Conservation (phyloP, 169 alveolate species). For the Miamiensis avidus region DNA sequence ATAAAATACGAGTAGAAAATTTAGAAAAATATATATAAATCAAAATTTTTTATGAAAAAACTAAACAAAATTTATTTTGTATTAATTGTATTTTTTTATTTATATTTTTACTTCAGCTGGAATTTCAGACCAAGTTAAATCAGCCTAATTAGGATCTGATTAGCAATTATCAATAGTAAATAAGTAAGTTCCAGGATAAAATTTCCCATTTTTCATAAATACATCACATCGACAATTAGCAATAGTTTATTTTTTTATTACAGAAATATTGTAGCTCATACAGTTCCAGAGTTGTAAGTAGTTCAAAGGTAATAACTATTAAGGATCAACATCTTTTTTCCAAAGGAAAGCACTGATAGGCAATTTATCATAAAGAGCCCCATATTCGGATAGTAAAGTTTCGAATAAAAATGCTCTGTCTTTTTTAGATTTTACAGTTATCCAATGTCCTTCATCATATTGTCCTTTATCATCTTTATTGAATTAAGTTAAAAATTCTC, state of each 20-base stretch:
- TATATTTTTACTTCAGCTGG: too few relatives aligned
- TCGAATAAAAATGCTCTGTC: slow-evolving; percentile 22
- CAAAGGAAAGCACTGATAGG: slow-evolving; percentile 17
- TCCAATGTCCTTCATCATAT: slow-evolving; percentile 14
- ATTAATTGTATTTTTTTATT: too few relatives aligned
- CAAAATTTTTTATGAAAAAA: too few relatives aligned
- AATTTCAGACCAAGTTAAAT: slow-evolving; percentile 17
- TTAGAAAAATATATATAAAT: too few relatives aligned
- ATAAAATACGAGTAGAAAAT: too few relatives aligned
- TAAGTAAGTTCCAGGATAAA: slow-evolving; percentile 6
- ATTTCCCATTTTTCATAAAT: slow-evolving; percentile 11
- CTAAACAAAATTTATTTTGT: too few relatives aligned
- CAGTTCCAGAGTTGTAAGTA: slow-evolving; percentile 13
- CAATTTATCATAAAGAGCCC: slow-evolving; percentile 7
- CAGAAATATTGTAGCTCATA: slow-evolving; percentile 5
- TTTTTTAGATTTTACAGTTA: slow-evolving; percentile 10
- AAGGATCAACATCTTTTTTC: slow-evolving; percentile 14
- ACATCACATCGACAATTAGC: slow-evolving; percentile 12
- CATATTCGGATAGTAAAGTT: slow-evolving; percentile 10
- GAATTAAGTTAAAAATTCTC: slow-evolving; percentile 3
- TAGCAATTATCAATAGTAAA: slow-evolving; percentile 8
- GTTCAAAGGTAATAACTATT: not conserved
- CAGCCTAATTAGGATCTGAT: not conserved
- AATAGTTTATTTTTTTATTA: not conserved
- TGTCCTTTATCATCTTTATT: slow-evolving; percentile 10